These are phyloP conservation scores for Collybia sordida DNA, from an alignment of 768 basidiomycete genomes.

Conservation along the genomic window DNA sequence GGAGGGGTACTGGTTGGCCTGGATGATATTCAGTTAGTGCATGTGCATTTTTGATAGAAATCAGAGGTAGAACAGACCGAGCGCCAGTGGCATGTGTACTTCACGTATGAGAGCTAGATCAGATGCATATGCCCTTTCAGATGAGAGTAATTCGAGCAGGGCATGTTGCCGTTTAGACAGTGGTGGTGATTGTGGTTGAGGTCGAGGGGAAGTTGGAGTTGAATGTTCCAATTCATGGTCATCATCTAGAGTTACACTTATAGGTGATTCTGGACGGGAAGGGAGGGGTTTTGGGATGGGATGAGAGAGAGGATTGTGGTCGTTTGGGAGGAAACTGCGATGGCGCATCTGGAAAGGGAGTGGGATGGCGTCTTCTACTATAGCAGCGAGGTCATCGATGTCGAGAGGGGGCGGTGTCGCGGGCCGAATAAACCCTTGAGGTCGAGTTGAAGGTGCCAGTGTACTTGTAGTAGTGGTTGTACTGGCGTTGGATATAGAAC, in stretches of 20 bases:
- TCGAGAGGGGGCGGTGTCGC: conserved; percentile 19
- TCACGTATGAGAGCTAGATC: conserved; percentile 79
- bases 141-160: conserved; percentile 72
- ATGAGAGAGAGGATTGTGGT: conserved; percentile 18
- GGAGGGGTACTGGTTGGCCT: conserved; percentile 30
- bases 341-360: conserved; percentile 24
- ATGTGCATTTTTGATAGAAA: neutral
- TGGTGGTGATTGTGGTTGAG: conserved; percentile 21
- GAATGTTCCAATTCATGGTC: conserved; percentile 12
- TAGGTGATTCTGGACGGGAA: conserved; percentile 25
- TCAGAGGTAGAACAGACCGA: conserved; percentile 40
- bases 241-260: conserved; percentile 22
- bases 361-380: conserved; percentile 18
- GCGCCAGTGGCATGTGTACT: conserved; percentile 75
- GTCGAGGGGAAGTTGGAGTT: conserved; percentile 24
- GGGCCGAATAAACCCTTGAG: conserved; percentile 16
- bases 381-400: conserved; percentile 24
- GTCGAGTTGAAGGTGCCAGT: conserved; percentile 1
- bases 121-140: conserved; percentile 81
- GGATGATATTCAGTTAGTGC: conserved; percentile 11
- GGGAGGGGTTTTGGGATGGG: conserved; percentile 20
- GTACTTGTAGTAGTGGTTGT: conserved; percentile 8
- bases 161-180: conserved; percentile 68
- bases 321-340: conserved; percentile 22
- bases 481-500: conserved; percentile 21